phyloP scores from a whole-genome alignment of 2,329 filamentous ascomycete species.

The Ampelomyces quisqualis region DNA sequence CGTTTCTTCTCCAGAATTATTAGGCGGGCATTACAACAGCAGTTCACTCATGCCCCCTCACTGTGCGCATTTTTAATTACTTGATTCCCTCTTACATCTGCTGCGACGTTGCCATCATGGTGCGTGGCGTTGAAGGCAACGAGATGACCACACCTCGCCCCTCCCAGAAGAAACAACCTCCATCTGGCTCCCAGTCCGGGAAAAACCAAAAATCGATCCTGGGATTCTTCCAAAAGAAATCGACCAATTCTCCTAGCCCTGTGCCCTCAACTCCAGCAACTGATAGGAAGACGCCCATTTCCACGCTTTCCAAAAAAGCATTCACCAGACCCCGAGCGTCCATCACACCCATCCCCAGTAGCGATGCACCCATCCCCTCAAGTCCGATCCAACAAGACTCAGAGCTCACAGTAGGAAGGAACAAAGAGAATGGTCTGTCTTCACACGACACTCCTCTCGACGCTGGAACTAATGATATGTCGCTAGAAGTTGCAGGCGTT shows the following conservation, averaged over 20 bases:
- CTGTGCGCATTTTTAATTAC: no score
- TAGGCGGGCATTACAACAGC: background rate
- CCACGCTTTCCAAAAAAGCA: conserved; percentile 33
- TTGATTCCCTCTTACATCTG: background rate
- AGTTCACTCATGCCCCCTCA: background rate
- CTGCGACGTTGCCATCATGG: conserved; percentile 35
- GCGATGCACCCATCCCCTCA: conserved; percentile 67
- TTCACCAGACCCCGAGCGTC: conserved; percentile 39
- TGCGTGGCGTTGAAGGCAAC: conserved; percentile 50
- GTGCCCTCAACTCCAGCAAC: conserved; percentile 35
- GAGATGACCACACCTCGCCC: conserved; percentile 49
- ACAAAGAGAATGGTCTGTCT: conserved; percentile 55
- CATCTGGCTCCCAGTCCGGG: conserved; percentile 49
- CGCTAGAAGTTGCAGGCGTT: conserved; percentile 47
- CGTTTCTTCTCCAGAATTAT: conserved; percentile 5
- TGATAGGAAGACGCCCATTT: conserved; percentile 28
- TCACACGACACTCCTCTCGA: conserved; percentile 43
- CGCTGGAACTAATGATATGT: conserved; percentile 47
- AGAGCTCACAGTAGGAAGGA: conserved; percentile 49
- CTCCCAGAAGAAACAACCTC: conserved; percentile 50
- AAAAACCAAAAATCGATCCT: conserved; percentile 72
- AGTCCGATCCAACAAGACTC: conserved; percentile 68
- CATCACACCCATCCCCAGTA: conserved; percentile 76
- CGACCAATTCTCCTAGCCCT: conserved; percentile 50
- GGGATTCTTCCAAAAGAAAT: conserved; percentile 72